Evolutionary conservation across 2,329 filamentous ascomycete species (phyloP).

Genomic region (Pezizomycotina sp.): DNA sequence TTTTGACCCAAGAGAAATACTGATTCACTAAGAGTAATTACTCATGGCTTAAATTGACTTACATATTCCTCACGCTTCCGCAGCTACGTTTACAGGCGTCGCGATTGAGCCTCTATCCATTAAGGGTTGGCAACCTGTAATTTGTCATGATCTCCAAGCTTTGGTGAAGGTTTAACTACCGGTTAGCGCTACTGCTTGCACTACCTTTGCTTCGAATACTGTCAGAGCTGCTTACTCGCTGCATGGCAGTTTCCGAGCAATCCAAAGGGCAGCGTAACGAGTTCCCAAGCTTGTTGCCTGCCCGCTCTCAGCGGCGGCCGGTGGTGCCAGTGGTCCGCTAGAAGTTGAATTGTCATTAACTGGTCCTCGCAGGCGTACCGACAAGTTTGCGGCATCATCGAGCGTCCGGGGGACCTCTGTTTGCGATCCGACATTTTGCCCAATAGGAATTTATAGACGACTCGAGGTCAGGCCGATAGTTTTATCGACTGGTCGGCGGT

Average conservation of each 20-base stretch:
- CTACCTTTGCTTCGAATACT: not conserved
- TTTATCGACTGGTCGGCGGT: conserved; percentile 87
- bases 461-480: conserved; percentile 81
- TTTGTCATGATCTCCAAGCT: not conserved
- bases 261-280: not conserved
- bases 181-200: not conserved
- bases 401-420: conserved; percentile 63
- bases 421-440: conserved; percentile 59
- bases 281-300: not conserved
- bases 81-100: conserved; percentile 10
- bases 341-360: conserved; percentile 5
- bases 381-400: conserved; percentile 78
- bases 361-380: conserved; percentile 46
- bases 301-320: not conserved
- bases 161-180: not conserved
- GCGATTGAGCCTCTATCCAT: conserved; percentile 1
- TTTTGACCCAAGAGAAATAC: not conserved
- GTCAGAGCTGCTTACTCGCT: not conserved
- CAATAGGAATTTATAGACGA: conserved; percentile 84
- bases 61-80: conserved; percentile 18
- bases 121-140: not conserved
- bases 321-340: not conserved
- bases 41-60: conserved; percentile 1
- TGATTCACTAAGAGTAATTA: not conserved
- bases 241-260: not conserved